A percentile compares a stretch with the other conserved stretches of the same genome.
These are phyloP conservation scores for Yamadazyma laniorum DNA, from an alignment of 805 yeast genomes.

Conservation along the genomic window DNA sequence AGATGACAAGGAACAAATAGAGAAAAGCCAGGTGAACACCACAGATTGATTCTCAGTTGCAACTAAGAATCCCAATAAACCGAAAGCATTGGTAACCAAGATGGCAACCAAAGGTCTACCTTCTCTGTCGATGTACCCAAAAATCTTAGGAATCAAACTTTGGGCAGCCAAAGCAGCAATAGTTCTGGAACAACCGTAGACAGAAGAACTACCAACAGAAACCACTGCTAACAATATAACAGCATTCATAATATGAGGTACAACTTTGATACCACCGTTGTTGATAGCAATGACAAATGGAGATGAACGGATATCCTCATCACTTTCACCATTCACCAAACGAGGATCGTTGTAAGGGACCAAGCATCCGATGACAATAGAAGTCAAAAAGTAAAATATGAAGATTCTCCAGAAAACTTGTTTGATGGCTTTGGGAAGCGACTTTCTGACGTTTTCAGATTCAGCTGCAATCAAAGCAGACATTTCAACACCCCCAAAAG, in stretches of 20 bases:
- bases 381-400: slow-evolving; percentile 36
- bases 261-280: slow-evolving; percentile 58
- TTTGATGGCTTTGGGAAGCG: slow-evolving; percentile 41
- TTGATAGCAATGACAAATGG: slow-evolving; percentile 74
- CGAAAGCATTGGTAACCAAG: slow-evolving; percentile 29
- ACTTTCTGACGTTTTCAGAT: slow-evolving; percentile 36
- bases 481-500: slow-evolving; percentile 36
- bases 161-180: slow-evolving; percentile 66
- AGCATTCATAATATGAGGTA: slow-evolving; percentile 73
- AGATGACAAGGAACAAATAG: slow-evolving; percentile 40
- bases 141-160: slow-evolving; percentile 57
- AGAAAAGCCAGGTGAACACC: slow-evolving; percentile 43
- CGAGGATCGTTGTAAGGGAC: slow-evolving; percentile 52
- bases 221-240: slow-evolving; percentile 70
- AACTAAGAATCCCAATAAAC: slow-evolving; percentile 40
- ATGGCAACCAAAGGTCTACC: slow-evolving; percentile 44
- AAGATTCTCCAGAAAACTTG: slow-evolving; percentile 45
- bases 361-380: slow-evolving; percentile 36
- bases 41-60: slow-evolving; percentile 26
- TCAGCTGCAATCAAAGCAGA: slow-evolving; percentile 41
- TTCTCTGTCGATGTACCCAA: slow-evolving; percentile 40
- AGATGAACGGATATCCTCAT: slow-evolving; percentile 57
- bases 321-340: slow-evolving; percentile 48
- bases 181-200: slow-evolving; percentile 69
- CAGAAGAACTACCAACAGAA: slow-evolving; percentile 75